Evolutionary conservation across 352 stramenopile genomes (phyloP), one percentile per base, ranked within the genome.

Genomic region (Blastocystis sp.): DNA sequence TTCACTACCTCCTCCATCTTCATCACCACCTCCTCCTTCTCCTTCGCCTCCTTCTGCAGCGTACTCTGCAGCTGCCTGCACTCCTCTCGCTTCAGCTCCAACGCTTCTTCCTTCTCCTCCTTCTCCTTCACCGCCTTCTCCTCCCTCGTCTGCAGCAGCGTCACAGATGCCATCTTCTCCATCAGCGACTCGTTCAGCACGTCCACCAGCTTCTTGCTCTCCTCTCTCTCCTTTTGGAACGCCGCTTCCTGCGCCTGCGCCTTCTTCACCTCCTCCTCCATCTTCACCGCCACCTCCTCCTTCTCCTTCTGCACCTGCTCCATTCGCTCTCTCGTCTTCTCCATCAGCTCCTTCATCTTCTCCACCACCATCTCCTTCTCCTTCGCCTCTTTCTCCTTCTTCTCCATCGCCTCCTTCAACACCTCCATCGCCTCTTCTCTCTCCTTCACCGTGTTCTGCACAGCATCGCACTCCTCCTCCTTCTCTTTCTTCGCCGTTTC

Each of bases 241-340:
- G 21, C 21, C 40, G 0, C 21, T n/a, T n/a, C 45, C 64, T 52
- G 7, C 28, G 28, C 28, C 28, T 34, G 28, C 28, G 28, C 28
- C 28, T 21, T 14, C 71, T 64, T 19, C 7, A 66, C 7, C 48
- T 81, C 71, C 19, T 42, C 59, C 9, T 81, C 71, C 57, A 17
- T 34, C 59, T 34, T 65, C 28, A 45, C 10, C 62, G 40, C 11
- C 1, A 42, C n/a, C 34, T 28, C 62, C 40, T 69, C 59, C 71
- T 38, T 63, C 57, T 81, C 71, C 24, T 81, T 42, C 71, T 81
- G 28, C 21, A 63, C 28, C 1, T 63, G 9, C 19, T 81, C 48
- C 6, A 60, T 42, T 21, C 43, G 71, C 38, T 66, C 21, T 59
- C 28, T 38, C 17, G 24, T 3, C 28, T 63, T 81, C 19, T 81